A percentile compares a stretch with the other conserved stretches of the same genome.
phyloP scores from a whole-genome alignment of 2,329 filamentous ascomycete species.

The Talaromyces albobiverticillius region DNA sequence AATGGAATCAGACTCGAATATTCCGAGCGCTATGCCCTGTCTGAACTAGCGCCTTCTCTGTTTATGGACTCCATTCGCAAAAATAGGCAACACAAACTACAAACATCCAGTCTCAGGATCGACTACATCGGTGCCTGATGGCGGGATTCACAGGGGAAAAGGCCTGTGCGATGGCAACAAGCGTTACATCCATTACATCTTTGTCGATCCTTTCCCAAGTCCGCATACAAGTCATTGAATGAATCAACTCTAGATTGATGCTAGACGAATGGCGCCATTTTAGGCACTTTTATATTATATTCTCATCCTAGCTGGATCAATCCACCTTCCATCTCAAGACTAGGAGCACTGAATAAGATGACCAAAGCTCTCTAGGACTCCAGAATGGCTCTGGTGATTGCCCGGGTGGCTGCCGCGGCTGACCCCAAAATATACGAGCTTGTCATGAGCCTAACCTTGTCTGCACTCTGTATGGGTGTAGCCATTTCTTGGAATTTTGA shows the following conservation, averaged over 20 bases:
- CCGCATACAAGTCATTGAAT: not conserved
- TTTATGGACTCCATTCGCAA: not conserved
- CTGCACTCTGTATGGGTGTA: too few species aligned
- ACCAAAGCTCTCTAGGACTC: too few species aligned
- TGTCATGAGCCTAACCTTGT: too few species aligned
- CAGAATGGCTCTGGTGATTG: too few species aligned
- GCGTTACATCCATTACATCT: conserved; percentile 7
- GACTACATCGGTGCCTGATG: not conserved
- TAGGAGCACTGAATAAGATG: not conserved
- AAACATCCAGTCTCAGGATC: too few species aligned
- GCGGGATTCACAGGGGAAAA: not conserved
- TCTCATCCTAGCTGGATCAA: not conserved
- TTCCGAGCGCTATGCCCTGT: too few species aligned
- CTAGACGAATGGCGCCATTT: conserved; percentile 9
- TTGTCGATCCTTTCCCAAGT: conserved; percentile 4
- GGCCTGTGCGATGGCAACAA: conserved; percentile 1
- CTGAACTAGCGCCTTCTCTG: too few species aligned
- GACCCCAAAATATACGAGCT: too few species aligned
- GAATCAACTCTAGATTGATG: not conserved
- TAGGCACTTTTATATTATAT: not conserved
- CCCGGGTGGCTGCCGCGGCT: too few species aligned
- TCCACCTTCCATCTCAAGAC: conserved; percentile 7
- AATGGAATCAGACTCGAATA: too few species aligned
- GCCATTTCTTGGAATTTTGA: too few species aligned
- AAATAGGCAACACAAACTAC: not conserved